Evolutionary conservation across 2,329 filamentous ascomycete genomes (phyloP).

Genomic region (Dactylellina parvicollis): DNA sequence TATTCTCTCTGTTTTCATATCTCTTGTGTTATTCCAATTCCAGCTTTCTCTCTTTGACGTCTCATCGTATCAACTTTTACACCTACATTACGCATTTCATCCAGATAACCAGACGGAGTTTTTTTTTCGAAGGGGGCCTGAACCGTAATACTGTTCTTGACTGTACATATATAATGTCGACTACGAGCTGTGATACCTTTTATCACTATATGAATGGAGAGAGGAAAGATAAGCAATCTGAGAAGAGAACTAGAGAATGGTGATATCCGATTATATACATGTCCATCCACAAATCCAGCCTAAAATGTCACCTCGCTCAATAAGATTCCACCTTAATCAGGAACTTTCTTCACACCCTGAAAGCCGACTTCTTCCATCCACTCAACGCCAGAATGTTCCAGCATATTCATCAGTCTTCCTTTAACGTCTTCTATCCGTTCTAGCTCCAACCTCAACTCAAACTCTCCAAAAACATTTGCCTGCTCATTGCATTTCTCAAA

Average conservation of each 20-base stretch:
- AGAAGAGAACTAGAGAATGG: neutral
- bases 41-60: slow-evolving; percentile 31
- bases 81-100: slow-evolving; percentile 25
- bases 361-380: slow-evolving; percentile 35
- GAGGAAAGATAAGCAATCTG: slow-evolving; percentile 27
- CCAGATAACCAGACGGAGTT: slow-evolving; percentile 51
- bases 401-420: neutral
- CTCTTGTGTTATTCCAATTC: slow-evolving; percentile 19
- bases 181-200: slow-evolving; percentile 50
- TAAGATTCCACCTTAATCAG: neutral
- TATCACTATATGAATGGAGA: slow-evolving; percentile 44
- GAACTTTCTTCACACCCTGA: slow-evolving; percentile 59
- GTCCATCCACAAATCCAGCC: too few species aligned
- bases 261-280: neutral
- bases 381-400: slow-evolving; percentile 9
- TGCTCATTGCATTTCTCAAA: slow-evolving; percentile 66
- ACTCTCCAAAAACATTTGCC: slow-evolving; percentile 75
- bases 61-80: slow-evolving; percentile 30
- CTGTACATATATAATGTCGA: slow-evolving; percentile 55
- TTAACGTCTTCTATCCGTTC: slow-evolving; percentile 5
- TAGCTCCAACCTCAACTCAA: slow-evolving; percentile 65
- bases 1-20: slow-evolving; percentile 20
- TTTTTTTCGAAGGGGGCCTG: slow-evolving; percentile 29
- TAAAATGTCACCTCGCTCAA: too few species aligned
- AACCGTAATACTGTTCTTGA: slow-evolving; percentile 53